Conservation (phyloP, 1,284 basidiomycete species). For the Amylostereum areolatum region DNA sequence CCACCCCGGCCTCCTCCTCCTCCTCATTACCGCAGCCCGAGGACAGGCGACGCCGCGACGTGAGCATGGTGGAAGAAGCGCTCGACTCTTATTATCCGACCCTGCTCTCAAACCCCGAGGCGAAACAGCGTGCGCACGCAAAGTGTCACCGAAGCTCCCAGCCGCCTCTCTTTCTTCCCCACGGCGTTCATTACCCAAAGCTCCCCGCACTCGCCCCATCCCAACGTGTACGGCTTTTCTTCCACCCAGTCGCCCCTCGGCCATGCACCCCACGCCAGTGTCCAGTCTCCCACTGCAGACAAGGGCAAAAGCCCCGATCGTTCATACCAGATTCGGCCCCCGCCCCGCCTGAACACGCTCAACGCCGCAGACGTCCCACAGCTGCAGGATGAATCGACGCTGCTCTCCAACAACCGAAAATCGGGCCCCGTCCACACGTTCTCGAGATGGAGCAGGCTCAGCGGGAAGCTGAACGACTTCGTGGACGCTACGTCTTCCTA, state of each 20-base stretch:
- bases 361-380: constrained; percentile 15
- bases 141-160: constrained; percentile 4
- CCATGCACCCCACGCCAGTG: constrained; percentile 19
- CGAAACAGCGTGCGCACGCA: constrained; percentile 10
- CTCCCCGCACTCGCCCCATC: constrained; percentile 30
- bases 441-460: constrained; percentile 5
- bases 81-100: constrained; percentile 34
- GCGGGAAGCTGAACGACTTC: constrained; percentile 19
- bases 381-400: constrained; percentile 1
- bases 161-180: constrained; percentile 8
- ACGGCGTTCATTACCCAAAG: constrained; percentile 8
- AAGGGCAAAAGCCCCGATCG: constrained; percentile 17
- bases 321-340: constrained; percentile 4
- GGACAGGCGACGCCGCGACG: constrained; percentile 18
- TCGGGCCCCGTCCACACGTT: constrained; percentile 9
- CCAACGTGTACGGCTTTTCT: constrained; percentile 41
- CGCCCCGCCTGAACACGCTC: constrained; percentile 14
- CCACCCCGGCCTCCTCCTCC: too few relatives aligned
- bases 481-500: constrained; percentile 23
- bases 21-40: too few relatives aligned
- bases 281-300: constrained; percentile 13
- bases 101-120: constrained; percentile 14
- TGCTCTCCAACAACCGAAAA: neutral
- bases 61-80: constrained; percentile 17
- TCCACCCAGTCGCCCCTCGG: constrained; percentile 13